A percentile compares a stretch with the other conserved stretches of the same genome.
Evolutionary conservation across 140 eudicot species (phyloP).

Genomic region (Senecio squalidus): DNA sequence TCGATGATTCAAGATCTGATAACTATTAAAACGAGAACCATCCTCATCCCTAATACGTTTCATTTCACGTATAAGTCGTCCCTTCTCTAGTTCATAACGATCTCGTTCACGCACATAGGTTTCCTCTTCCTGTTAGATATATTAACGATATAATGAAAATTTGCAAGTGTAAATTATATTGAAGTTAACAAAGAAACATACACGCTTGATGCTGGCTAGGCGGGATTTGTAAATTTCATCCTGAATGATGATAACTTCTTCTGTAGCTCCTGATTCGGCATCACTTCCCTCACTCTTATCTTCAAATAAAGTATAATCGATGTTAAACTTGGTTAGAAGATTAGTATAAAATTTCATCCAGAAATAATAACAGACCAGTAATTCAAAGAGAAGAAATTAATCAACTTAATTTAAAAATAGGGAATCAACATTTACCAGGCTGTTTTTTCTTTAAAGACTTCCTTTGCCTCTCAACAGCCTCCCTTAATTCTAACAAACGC

Average conservation of each 20-base stretch:
- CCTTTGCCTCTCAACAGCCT: slow-evolving; percentile 89
- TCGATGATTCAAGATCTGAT: slow-evolving; percentile 81
- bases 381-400: neutral
- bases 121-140: slow-evolving; percentile 75
- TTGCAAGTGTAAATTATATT: neutral
- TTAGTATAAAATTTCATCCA: neutral
- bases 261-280: slow-evolving; percentile 61
- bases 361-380: neutral
- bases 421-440: slow-evolving; percentile 42
- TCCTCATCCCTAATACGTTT: slow-evolving; percentile 97
- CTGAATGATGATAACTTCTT: slow-evolving; percentile 74
- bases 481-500: slow-evolving; percentile 74
- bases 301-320: slow-evolving; percentile 19
- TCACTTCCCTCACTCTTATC: slow-evolving; percentile 78
- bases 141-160: slow-evolving; percentile 1
- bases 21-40: slow-evolving; percentile 91
- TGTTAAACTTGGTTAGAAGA: slow-evolving; percentile 8
- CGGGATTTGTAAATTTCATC: slow-evolving; percentile 93
- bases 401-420: neutral
- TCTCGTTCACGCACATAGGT: slow-evolving; percentile 77
- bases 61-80: slow-evolving; percentile 96
- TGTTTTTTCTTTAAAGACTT: slow-evolving; percentile 79
- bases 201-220: slow-evolving; percentile 88
- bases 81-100: slow-evolving; percentile 85
- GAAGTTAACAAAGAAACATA: slow-evolving; percentile 29